These are phyloP conservation scores for Gynostemma pentaphyllum DNA, from an alignment of 306 rosid species.

Conservation along the genomic window DNA sequence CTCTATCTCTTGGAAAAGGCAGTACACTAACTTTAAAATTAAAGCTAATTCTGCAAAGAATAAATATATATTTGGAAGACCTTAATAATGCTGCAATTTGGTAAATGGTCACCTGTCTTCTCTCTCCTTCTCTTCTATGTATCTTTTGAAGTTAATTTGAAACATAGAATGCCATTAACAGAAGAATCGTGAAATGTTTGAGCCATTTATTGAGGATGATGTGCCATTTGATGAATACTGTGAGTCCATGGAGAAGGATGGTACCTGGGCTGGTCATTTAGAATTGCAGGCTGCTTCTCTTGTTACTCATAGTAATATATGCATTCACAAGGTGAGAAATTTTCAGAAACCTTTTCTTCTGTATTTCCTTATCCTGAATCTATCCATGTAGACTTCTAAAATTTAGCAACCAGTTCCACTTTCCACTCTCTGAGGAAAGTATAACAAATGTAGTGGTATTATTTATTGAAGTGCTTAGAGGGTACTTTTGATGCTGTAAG, in stretches of 20 bases:
- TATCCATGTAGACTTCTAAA: background rate
- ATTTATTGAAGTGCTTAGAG: background rate
- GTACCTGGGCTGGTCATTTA: slow-evolving; percentile 88
- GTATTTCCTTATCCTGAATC: background rate
- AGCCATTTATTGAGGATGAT: slow-evolving; percentile 85
- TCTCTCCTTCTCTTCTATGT: background rate
- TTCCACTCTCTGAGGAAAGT: background rate
- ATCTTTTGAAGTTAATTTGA: background rate
- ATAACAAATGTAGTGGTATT: background rate
- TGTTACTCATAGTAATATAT: slow-evolving; percentile 53
- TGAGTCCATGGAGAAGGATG: slow-evolving; percentile 63
- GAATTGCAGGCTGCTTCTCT: slow-evolving; percentile 93
- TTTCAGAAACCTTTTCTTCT: background rate
- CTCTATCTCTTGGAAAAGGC: background rate
- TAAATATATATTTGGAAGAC: too few relatives aligned
- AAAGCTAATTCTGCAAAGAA: background rate
- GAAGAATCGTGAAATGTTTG: slow-evolving; percentile 64
- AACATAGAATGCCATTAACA: slow-evolving; percentile 29
- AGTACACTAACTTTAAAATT: background rate
- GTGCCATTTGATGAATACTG: slow-evolving; percentile 72
- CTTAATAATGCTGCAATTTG: background rate
- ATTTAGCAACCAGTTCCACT: background rate
- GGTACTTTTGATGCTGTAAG: background rate
- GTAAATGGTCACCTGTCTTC: background rate
- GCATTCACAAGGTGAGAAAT: slow-evolving; percentile 62